A percentile compares a stretch with the other conserved stretches of the same genome.
Conservation (phyloP, 805 yeast genomes). For the Pichia pseudocactophila region DNA sequence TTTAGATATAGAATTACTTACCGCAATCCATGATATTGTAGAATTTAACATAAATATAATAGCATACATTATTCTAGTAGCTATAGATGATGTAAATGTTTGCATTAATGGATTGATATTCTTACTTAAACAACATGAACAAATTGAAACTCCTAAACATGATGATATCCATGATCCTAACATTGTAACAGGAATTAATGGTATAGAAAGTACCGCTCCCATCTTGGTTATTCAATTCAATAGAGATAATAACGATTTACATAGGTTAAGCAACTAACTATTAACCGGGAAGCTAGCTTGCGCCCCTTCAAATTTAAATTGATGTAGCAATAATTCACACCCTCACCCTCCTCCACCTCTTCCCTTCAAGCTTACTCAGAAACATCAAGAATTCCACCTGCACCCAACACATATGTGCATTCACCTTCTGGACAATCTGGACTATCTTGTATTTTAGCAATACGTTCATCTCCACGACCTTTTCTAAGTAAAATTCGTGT, state of each 20-base stretch:
- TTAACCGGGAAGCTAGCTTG: no score
- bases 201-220: slow-evolving; percentile 69
- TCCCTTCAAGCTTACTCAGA: slow-evolving; percentile 33
- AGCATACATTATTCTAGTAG: slow-evolving; percentile 86
- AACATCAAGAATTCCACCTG: slow-evolving; percentile 23
- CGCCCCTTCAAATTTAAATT: no score
- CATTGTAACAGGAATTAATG: slow-evolving; percentile 47
- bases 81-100: slow-evolving; percentile 56
- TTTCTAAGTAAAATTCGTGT: slow-evolving; percentile 63
- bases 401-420: slow-evolving; percentile 63
- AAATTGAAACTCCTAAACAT: slow-evolving; percentile 73
- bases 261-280: no score
- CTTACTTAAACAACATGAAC: slow-evolving; percentile 46
- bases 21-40: slow-evolving; percentile 83
- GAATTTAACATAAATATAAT: slow-evolving; percentile 67
- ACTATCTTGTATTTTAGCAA: slow-evolving; percentile 70
- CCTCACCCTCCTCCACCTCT: no score
- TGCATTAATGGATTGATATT: slow-evolving; percentile 31
- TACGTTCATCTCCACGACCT: slow-evolving; percentile 74
- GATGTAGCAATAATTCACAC: no score
- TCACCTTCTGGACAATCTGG: slow-evolving; percentile 80
- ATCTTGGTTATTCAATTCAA: slow-evolving; percentile 24
- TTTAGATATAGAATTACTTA: slow-evolving; percentile 68
- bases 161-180: slow-evolving; percentile 59
- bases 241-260: no score